Evolutionary conservation across 225 moss, liverwort and hornwort genomes (phyloP).

Genomic region (Rhytidiadelphus loreus): DNA sequence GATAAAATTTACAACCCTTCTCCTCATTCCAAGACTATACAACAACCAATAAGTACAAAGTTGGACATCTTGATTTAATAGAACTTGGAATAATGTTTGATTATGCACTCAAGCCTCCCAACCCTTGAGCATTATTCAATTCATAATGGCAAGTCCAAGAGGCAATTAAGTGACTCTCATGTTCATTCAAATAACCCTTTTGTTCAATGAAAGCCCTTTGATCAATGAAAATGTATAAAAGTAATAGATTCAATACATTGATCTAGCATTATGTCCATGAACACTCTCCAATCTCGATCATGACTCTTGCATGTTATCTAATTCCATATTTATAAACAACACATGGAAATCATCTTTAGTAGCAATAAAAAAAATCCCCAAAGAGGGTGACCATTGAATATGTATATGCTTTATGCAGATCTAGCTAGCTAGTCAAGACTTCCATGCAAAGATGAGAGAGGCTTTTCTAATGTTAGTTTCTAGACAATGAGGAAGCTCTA

Average conservation of each 20-base stretch:
- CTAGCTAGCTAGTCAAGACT: background rate
- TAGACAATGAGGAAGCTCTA: background rate
- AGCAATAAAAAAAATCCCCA: background rate
- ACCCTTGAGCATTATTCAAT: background rate
- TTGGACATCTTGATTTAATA: background rate
- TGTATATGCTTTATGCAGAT: background rate
- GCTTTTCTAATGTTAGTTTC: background rate
- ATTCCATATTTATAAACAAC: background rate
- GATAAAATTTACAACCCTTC: background rate
- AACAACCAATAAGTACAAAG: background rate
- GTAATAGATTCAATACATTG: background rate
- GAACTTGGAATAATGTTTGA: background rate
- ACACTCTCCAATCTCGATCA: background rate
- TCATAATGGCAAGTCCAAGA: background rate
- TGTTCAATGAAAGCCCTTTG: background rate
- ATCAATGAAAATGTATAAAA: background rate
- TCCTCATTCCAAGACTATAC: background rate
- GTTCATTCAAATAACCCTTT: background rate
- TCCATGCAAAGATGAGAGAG: background rate
- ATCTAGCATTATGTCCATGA: background rate
- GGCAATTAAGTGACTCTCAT: background rate
- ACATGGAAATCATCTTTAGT: background rate
- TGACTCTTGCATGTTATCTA: background rate
- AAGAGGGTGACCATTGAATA: background rate
- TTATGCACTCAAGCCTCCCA: background rate